Conservation (phyloP, 495 filamentous ascomycete genomes). For the Cenococcum geophilum region DNA sequence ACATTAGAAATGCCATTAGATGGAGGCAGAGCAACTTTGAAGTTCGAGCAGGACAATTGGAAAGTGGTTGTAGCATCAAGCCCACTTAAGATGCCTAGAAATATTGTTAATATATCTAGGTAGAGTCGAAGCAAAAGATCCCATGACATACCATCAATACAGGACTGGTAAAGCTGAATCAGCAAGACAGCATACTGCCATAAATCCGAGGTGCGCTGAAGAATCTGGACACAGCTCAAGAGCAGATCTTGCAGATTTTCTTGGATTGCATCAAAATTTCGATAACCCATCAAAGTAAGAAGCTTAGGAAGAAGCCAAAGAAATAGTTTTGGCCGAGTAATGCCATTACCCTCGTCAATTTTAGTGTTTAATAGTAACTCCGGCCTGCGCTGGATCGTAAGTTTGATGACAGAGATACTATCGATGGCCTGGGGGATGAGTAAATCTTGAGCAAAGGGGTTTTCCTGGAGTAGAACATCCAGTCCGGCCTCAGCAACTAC, state of each 20-base stretch:
- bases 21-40: constrained; percentile 29
- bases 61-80: neutral
- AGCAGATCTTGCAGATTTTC: constrained; percentile 32
- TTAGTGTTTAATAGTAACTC: constrained; percentile 53
- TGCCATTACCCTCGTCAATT: constrained; percentile 42
- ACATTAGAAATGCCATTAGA: constrained; percentile 27
- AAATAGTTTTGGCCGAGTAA: constrained; percentile 54
- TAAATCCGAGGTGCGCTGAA: constrained; percentile 13
- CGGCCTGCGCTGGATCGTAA: constrained; percentile 68
- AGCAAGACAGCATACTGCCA: constrained; percentile 27
- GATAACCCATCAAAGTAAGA: constrained; percentile 48
- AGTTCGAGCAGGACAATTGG: neutral
- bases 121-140: neutral
- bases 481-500: constrained; percentile 78
- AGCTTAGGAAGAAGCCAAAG: constrained; percentile 71
- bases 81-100: constrained; percentile 15
- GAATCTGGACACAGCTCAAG: constrained; percentile 9
- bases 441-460: constrained; percentile 53
- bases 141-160: constrained; percentile 33
- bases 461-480: constrained; percentile 53
- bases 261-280: constrained; percentile 20
- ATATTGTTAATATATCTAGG: neutral
- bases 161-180: constrained; percentile 24
- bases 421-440: constrained; percentile 55
- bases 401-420: constrained; percentile 66